Evolutionary conservation across 2,329 filamentous ascomycete genomes (phyloP), one percentile per base, ranked within the genome.

Genomic region (Alternaria arbusti): DNA sequence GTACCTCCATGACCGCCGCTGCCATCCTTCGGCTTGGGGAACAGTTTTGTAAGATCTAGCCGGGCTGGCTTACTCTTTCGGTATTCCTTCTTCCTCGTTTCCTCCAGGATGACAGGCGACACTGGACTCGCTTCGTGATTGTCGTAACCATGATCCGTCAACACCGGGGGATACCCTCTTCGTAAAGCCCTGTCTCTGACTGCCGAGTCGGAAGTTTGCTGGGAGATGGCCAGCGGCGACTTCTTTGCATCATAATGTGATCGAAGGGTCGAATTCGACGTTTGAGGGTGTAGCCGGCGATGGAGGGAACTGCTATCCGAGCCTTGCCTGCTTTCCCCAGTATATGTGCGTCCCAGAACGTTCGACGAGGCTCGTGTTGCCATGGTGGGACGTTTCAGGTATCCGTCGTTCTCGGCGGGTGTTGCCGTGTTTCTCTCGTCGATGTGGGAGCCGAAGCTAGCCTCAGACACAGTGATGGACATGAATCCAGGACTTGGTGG

Each of bases 191-290:
- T 80, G 57, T 84, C 82, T 49, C 81, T 78, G 9, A 82, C 76
- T 8, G 82, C 79, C 45, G 83, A 83, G 46, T 78, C 78, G 22
- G 81, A 82, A 5, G 81, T 82, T 62, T 83, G 82, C 72, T 83
- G 82, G 0, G 82, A 82, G 30, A 83, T 77, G 47, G 75, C 72
- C 26, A 80, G 69, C 10, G 82, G 81, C 30, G 78, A 79, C 50
- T 65, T 79, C 45, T 78, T 74, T 30, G 82, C 67, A 56, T 83
- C 81, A 71, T 83, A 82, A 65, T 82, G 79, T 30, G 81, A 82
- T 56, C 77, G 79, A 69, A 82, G 72, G 32, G 80, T 82, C 10
- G 78, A 79, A 58, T 71, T 80, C 9, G 80, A 83, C 12, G 71
- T 68, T 49, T 78, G 71, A 17, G 74, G 70, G 17, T 74, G 69